Percentiles rank a stretch among this genome's conserved stretches.
phyloP scores from a whole-genome alignment of 1,284 basidiomycete genomes.

The Leccinum angustisporum region DNA sequence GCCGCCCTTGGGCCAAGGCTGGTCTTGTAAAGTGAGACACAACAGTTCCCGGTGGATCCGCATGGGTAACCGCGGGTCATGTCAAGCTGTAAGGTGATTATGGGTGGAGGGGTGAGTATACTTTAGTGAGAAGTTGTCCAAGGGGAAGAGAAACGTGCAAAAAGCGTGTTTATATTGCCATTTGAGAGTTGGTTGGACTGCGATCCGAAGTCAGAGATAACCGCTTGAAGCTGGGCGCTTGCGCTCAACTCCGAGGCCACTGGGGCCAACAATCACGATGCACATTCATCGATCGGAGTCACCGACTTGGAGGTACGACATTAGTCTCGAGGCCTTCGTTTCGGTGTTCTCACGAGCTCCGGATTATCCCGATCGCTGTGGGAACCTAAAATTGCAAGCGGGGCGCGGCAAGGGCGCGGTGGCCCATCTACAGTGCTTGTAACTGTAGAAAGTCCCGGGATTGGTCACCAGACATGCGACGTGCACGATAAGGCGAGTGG shows the following conservation, averaged over 20 bases:
- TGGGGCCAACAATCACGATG: background rate
- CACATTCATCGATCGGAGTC: background rate
- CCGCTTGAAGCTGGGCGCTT: background rate
- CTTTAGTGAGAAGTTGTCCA: background rate
- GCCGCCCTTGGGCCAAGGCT: background rate
- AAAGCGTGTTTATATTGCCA: background rate
- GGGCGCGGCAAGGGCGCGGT: no score
- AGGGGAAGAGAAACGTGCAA: background rate
- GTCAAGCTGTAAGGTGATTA: background rate
- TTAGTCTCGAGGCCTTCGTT: background rate
- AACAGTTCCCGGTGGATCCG: background rate
- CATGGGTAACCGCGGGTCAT: conserved; percentile 1
- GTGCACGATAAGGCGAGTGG: background rate
- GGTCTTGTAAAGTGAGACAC: background rate
- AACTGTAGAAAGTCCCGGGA: no score
- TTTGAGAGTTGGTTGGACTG: background rate
- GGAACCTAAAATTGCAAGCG: no score
- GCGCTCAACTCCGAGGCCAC: background rate
- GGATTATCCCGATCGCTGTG: background rate
- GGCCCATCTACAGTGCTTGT: no score
- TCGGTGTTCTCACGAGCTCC: background rate
- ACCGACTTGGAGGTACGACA: background rate
- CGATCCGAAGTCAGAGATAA: background rate
- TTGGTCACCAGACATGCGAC: background rate
- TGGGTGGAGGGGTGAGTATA: background rate